phyloP scores from a whole-genome alignment of 1,139 yeast genomes.

The Saccharomyces hybrid region DNA sequence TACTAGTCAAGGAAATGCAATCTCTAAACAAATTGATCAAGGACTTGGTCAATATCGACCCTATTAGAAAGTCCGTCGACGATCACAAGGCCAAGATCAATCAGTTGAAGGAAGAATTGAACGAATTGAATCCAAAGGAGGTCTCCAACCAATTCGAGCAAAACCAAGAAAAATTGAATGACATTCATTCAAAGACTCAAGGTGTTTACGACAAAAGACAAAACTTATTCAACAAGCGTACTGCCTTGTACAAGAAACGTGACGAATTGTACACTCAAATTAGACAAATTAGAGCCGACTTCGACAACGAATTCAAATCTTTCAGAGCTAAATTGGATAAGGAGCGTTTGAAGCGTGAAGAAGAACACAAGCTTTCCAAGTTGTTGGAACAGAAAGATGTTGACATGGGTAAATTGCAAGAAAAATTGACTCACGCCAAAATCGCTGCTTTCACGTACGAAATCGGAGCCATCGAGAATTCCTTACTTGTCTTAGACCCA shows the following conservation, averaged over 20 bases:
- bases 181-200: conserved; percentile 56
- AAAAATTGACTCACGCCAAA: conserved; percentile 58
- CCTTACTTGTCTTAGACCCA: conserved; percentile 72
- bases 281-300: conserved; percentile 57
- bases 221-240: conserved; percentile 56
- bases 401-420: conserved; percentile 58
- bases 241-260: conserved; percentile 58
- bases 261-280: conserved; percentile 59
- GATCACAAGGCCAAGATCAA: conserved; percentile 69
- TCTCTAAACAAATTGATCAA: conserved; percentile 73
- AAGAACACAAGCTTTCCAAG: conserved; percentile 51
- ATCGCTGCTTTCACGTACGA: conserved; percentile 79
- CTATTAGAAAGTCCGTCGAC: conserved; percentile 73
- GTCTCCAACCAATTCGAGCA: conserved; percentile 46
- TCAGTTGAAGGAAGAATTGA: conserved; percentile 63
- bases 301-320: conserved; percentile 62
- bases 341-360: conserved; percentile 64
- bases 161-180: conserved; percentile 52
- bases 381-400: conserved; percentile 53
- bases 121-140: conserved; percentile 56
- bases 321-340: conserved; percentile 63
- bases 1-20: conserved; percentile 76
- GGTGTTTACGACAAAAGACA: conserved; percentile 60
- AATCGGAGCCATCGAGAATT: conserved; percentile 62
- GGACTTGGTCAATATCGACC: conserved; percentile 68